Conservation (phyloP, 352 stramenopile species). For the Pythium myriotylum region DNA sequence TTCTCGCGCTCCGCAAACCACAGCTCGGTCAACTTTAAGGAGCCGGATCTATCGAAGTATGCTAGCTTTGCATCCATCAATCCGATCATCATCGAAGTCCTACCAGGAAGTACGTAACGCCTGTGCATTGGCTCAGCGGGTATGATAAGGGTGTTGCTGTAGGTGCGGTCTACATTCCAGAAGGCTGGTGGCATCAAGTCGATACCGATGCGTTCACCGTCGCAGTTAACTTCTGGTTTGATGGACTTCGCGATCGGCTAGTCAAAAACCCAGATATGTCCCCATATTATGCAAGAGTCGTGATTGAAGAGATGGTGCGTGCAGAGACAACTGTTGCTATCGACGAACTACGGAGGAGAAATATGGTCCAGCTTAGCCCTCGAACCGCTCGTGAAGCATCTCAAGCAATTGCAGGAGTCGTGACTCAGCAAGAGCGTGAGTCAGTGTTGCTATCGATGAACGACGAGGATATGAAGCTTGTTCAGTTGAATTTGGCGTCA, state of each 20-base stretch:
- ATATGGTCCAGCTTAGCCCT: not conserved
- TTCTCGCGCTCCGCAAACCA: constrained; percentile 81
- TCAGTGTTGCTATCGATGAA: constrained; percentile 5
- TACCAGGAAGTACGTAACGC: constrained; percentile 47
- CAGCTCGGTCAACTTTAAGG: constrained; percentile 57
- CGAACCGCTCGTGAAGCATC: not conserved
- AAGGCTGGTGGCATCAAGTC: constrained; percentile 89
- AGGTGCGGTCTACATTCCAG: constrained; percentile 80
- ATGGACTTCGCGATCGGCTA: constrained; percentile 61
- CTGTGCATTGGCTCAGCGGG: not conserved
- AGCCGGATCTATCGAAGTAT: constrained; percentile 39
- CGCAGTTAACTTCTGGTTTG: constrained; percentile 85
- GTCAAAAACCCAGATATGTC: constrained; percentile 41
- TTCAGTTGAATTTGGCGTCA: constrained; percentile 11
- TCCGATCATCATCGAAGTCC: constrained; percentile 37
- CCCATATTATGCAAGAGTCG: constrained; percentile 67
- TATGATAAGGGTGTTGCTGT: constrained; percentile 1
- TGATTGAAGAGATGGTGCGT: constrained; percentile 65
- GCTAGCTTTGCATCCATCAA: constrained; percentile 34
- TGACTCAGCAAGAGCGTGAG: constrained; percentile 11
- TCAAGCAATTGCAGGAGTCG: not conserved
- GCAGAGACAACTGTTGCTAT: constrained; percentile 39
- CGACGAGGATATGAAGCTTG: constrained; percentile 2
- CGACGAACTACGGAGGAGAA: constrained; percentile 14
- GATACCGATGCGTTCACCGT: constrained; percentile 76